phyloP scores from a whole-genome alignment of 257 asterid species.

The Nyctanthes arbortristis region DNA sequence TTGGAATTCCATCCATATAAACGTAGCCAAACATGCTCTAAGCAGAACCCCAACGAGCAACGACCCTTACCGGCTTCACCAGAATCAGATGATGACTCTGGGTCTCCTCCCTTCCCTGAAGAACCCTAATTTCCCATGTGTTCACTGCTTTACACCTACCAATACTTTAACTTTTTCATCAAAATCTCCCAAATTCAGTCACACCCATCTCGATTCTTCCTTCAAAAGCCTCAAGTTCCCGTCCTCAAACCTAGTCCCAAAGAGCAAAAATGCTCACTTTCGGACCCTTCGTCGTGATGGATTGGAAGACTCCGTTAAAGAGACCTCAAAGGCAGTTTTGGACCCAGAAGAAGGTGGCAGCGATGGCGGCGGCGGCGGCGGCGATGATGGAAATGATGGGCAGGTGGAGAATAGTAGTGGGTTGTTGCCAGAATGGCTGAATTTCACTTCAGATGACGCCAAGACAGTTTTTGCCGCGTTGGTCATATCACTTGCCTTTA shows the following conservation, averaged over 20 bases:
- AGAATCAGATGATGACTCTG: conserved; percentile 40
- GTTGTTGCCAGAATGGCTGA: conserved; percentile 79
- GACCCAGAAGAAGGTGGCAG: conserved; percentile 42
- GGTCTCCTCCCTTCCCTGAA: conserved; percentile 41
- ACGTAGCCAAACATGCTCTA: no score
- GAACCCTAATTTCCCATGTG: conserved; percentile 38
- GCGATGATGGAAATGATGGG: conserved; percentile 59
- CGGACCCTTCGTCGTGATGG: conserved; percentile 45
- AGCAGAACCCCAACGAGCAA: no score
- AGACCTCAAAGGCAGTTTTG: conserved; percentile 41
- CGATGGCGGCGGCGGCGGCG: conserved; percentile 53
- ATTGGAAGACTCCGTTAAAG: conserved; percentile 44
- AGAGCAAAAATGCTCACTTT: conserved; percentile 22
- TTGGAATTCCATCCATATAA: no score
- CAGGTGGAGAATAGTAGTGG: conserved; percentile 46
- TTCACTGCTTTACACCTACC: conserved; percentile 24
- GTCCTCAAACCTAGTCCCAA: conserved; percentile 20
- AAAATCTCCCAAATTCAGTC: conserved; percentile 24
- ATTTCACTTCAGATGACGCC: conserved; percentile 72
- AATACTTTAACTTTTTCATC: conserved; percentile 30
- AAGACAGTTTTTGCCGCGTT: conserved; percentile 78
- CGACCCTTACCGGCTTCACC: no score
- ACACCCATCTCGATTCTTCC: conserved; percentile 26
- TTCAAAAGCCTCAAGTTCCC: conserved; percentile 27
- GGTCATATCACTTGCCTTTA: conserved; percentile 77